Evolutionary conservation across 2,329 filamentous ascomycete species (phyloP).

Genomic region (Venturia aucupariae): DNA sequence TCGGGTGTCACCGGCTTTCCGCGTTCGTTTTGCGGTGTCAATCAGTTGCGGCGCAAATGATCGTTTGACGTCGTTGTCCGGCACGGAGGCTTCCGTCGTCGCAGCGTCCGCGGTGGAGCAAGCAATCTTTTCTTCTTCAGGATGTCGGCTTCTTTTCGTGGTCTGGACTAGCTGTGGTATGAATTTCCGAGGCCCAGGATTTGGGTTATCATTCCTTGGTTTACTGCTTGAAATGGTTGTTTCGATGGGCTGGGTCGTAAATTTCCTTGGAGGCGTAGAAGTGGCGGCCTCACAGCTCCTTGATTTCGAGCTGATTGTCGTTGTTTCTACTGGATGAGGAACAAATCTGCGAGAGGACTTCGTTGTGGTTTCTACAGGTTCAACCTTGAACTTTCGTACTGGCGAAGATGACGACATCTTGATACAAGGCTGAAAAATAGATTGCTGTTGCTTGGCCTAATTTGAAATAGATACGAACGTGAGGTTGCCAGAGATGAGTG

Average conservation of each 20-base stretch:
- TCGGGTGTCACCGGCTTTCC: constrained; percentile 54
- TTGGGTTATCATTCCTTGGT: not conserved
- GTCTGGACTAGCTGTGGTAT: constrained; percentile 25
- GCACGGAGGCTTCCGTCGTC: not conserved
- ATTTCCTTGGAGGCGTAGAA: constrained; percentile 36
- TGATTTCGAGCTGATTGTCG: constrained; percentile 43
- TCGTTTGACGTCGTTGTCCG: constrained; percentile 21
- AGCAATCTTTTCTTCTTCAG: not conserved
- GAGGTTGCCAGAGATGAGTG: not conserved
- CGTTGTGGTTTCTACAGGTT: constrained; percentile 27
- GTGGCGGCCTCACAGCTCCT: constrained; percentile 9
- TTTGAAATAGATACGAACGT: not conserved
- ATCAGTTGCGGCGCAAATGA: constrained; percentile 72
- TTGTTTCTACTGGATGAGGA: constrained; percentile 65
- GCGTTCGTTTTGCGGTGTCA: constrained; percentile 65
- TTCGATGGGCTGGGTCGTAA: constrained; percentile 31
- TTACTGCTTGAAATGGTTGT: constrained; percentile 23
- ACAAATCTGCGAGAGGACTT: constrained; percentile 39
- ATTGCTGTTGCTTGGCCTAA: not conserved
- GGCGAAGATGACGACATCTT: constrained; percentile 20
- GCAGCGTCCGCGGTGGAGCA: not conserved
- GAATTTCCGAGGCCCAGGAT: constrained; percentile 19
- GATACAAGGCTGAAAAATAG: not conserved
- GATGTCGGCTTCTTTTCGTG: constrained; percentile 15
- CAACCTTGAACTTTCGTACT: constrained; percentile 28